These are phyloP conservation scores for Trichoderma afroharzianum DNA, from an alignment of 2,329 filamentous ascomycete species.

Conservation along the genomic window DNA sequence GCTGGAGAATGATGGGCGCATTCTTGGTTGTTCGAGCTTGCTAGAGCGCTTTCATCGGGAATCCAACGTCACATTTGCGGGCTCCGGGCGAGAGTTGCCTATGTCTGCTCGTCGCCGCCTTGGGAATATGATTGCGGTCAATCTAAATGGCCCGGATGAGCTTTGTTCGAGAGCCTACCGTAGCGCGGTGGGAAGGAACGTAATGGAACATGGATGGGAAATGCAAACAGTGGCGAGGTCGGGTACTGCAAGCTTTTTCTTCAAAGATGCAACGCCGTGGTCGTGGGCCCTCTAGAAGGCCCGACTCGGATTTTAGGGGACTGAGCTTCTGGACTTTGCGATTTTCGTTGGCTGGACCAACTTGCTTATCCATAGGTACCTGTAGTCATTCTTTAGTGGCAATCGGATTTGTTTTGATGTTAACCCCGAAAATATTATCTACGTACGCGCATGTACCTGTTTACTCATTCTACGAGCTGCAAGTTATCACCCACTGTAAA, in stretches of 20 bases:
- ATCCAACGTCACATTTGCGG: constrained; percentile 2
- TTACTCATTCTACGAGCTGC: too few species aligned
- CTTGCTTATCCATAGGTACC: not conserved
- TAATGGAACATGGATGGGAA: not conserved
- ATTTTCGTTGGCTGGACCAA: not conserved
- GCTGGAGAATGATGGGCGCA: constrained; percentile 13
- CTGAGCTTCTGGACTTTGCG: not conserved
- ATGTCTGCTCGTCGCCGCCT: not conserved
- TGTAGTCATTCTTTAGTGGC: too few species aligned
- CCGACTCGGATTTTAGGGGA: not conserved
- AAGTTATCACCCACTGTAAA: too few species aligned
- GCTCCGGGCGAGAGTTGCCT: not conserved
- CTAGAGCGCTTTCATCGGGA: not conserved
- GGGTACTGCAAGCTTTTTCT: not conserved
- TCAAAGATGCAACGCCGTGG: constrained; percentile 14
- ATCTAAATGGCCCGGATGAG: not conserved
- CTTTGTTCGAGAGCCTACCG: not conserved
- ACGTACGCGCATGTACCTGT: too few species aligned
- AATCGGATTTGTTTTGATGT: too few species aligned
- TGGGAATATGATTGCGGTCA: constrained; percentile 10
- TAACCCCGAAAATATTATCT: too few species aligned
- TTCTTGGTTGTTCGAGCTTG: constrained; percentile 3
- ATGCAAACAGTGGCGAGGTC: not conserved
- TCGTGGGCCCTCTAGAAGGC: constrained; percentile 12
- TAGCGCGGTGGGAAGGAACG: not conserved